Percentiles rank a stretch among this genome's conserved stretches.
Evolutionary conservation across 345 rosid species (phyloP).

Genomic region (Ceriops tagal): DNA sequence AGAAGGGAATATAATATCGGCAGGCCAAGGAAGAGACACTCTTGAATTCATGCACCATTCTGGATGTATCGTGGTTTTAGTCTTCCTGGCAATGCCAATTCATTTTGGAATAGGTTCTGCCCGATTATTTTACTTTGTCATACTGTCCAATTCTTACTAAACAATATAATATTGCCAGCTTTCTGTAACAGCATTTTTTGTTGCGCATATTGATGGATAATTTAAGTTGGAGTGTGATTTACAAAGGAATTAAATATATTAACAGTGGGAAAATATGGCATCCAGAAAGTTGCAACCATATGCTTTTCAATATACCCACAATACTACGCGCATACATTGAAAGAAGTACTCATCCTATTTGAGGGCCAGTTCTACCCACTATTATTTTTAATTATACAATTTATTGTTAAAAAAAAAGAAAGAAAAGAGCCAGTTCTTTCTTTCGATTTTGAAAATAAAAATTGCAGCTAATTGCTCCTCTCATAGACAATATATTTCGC

Average conservation of each 20-base stretch:
- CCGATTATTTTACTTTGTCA: neutral
- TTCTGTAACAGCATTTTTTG: neutral
- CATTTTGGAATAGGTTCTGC: constrained; percentile 27
- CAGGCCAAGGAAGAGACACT: constrained; percentile 8
- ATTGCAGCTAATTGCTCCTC: too few species aligned
- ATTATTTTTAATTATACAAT: too few species aligned
- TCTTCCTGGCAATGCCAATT: constrained; percentile 1
- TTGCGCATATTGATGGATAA: neutral
- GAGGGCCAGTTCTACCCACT: too few species aligned
- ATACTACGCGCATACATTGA: too few species aligned
- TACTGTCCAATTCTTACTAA: constrained; percentile 5
- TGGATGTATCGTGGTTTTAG: neutral
- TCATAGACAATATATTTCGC: too few species aligned
- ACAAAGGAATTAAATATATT: neutral
- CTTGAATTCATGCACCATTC: neutral
- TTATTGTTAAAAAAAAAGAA: too few species aligned
- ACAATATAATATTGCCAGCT: neutral
- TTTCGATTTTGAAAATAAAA: too few species aligned
- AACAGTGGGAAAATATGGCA: too few species aligned
- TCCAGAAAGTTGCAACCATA: too few species aligned
- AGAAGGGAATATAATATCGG: neutral
- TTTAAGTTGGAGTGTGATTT: constrained; percentile 6
- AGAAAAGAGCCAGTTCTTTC: too few species aligned
- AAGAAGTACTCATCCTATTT: too few species aligned
- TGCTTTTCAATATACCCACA: too few species aligned